Evolutionary conservation across 306 rosid genomes (phyloP).

Genomic region (Cicer bijugum): DNA sequence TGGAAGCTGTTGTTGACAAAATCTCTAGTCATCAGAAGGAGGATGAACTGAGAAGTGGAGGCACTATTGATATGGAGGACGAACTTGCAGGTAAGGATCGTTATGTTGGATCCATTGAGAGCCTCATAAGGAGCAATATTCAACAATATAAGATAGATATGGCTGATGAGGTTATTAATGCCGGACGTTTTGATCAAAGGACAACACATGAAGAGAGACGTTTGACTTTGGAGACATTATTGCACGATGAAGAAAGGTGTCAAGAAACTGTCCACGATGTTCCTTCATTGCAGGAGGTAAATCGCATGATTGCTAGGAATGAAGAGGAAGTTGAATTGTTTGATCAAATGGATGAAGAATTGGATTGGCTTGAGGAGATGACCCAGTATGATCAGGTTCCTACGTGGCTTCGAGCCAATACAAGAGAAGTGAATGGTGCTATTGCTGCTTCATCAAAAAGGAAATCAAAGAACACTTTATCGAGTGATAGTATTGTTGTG

Average conservation of each 20-base stretch:
- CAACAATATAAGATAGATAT: slow-evolving; percentile 97
- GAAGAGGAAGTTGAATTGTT: slow-evolving; percentile 83
- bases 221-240: slow-evolving; percentile 85
- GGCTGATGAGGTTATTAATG: slow-evolving; percentile 99
- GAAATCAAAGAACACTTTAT: slow-evolving; percentile 66
- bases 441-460: slow-evolving; percentile 78
- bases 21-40: slow-evolving; percentile 89
- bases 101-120: slow-evolving; percentile 89
- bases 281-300: slow-evolving; percentile 91
- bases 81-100: slow-evolving; percentile 99
- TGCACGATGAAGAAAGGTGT: slow-evolving; percentile 95
- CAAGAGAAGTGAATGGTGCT: slow-evolving; percentile 78
- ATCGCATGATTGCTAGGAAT: slow-evolving; percentile 98
- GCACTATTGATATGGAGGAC: slow-evolving; percentile 79
- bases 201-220: slow-evolving; percentile 99
- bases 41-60: slow-evolving; percentile 86
- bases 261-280: slow-evolving; percentile 95
- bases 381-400: slow-evolving; percentile 84
- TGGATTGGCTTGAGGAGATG: slow-evolving; percentile 92
- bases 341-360: slow-evolving; percentile 98
- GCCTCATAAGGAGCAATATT: slow-evolving; percentile 93
- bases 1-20: slow-evolving; percentile 99
- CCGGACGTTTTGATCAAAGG: slow-evolving; percentile 99
- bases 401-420: slow-evolving; percentile 82
- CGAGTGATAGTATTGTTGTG: slow-evolving; percentile 60